Conservation (phyloP, 352 stramenopile species). For the Elongisporangium senticosum region DNA sequence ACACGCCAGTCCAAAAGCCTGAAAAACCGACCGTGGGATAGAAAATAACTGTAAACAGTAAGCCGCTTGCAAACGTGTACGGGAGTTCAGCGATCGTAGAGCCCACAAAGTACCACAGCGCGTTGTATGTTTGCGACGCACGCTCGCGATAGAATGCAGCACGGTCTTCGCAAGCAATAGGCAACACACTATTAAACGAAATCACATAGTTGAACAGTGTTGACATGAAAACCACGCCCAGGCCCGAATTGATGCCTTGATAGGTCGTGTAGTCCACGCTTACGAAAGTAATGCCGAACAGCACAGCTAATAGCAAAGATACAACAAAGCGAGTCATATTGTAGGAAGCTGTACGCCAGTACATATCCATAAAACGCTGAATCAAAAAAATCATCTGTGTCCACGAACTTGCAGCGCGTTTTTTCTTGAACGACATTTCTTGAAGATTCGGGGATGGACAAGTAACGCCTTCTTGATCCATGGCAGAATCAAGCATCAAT, state of each 20-base stretch:
- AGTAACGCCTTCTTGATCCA: slow-evolving; percentile 20
- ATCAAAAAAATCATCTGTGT: slow-evolving; percentile 29
- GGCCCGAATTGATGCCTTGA: slow-evolving; percentile 38
- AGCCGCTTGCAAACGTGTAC: slow-evolving; percentile 58
- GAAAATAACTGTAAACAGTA: slow-evolving; percentile 22
- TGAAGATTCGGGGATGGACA: slow-evolving; percentile 8
- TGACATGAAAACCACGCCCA: slow-evolving; percentile 84
- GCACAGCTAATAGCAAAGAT: slow-evolving; percentile 21
- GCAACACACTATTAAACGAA: slow-evolving; percentile 62
- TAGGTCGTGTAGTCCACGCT: slow-evolving; percentile 38
- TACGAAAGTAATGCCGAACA: slow-evolving; percentile 43
- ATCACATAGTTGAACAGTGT: slow-evolving; percentile 82
- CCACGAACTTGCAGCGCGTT: slow-evolving; percentile 21
- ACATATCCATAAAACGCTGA: slow-evolving; percentile 28
- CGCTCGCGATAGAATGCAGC: slow-evolving; percentile 85
- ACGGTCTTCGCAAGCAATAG: slow-evolving; percentile 67
- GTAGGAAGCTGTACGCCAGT: slow-evolving; percentile 52
- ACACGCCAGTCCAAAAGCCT: slow-evolving; percentile 16
- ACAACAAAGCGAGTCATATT: slow-evolving; percentile 60
- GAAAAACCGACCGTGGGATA: slow-evolving; percentile 38
- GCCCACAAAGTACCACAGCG: slow-evolving; percentile 57
- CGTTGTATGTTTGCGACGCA: slow-evolving; percentile 77
- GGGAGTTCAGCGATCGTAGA: slow-evolving; percentile 45
- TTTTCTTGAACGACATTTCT: slow-evolving; percentile 24
- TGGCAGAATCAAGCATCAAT: slow-evolving; percentile 12